A percentile compares a stretch with the other conserved stretches of the same genome.
phyloP scores from a whole-genome alignment of 495 filamentous ascomycete species.

The Penicillium egyptiacum region DNA sequence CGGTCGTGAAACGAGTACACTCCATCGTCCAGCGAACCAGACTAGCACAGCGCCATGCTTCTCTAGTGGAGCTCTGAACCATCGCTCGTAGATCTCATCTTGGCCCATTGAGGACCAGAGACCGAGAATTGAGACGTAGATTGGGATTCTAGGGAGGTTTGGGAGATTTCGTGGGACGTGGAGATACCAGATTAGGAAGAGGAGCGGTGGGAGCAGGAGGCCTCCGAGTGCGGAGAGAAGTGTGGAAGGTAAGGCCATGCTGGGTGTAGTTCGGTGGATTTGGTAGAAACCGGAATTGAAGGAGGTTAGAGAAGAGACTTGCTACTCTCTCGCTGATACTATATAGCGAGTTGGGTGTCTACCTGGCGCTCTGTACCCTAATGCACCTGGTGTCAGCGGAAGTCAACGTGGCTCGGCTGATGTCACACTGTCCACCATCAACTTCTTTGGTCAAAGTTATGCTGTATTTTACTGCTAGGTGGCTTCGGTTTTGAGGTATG shows the following conservation, averaged over 20 bases:
- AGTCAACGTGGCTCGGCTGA: neutral
- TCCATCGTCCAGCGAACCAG: conserved; percentile 46
- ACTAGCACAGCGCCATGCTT: conserved; percentile 48
- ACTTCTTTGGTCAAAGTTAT: neutral
- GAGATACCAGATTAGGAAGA: conserved; percentile 28
- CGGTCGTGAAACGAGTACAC: conserved; percentile 37
- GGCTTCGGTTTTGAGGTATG: neutral
- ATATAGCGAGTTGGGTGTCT: neutral
- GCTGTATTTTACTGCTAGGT: neutral
- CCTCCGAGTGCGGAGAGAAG: neutral
- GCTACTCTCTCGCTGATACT: neutral
- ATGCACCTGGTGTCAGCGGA: conserved; percentile 14
- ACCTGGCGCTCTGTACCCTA: neutral
- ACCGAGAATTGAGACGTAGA: conserved; percentile 36
- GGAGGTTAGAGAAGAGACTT: too few species aligned
- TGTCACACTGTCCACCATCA: conserved; percentile 1
- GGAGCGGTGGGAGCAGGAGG: conserved; percentile 11
- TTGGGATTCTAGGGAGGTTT: conserved; percentile 33
- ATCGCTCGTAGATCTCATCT: conserved; percentile 33
- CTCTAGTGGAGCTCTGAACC: conserved; percentile 28
- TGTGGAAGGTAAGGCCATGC: neutral
- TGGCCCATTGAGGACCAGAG: conserved; percentile 39
- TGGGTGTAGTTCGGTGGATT: too few species aligned
- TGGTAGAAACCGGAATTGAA: neutral
- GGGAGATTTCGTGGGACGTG: conserved; percentile 26